These are phyloP conservation scores for Chlamydomonas sp. DNA, from an alignment of 139 green algal species.

Conservation along the genomic window DNA sequence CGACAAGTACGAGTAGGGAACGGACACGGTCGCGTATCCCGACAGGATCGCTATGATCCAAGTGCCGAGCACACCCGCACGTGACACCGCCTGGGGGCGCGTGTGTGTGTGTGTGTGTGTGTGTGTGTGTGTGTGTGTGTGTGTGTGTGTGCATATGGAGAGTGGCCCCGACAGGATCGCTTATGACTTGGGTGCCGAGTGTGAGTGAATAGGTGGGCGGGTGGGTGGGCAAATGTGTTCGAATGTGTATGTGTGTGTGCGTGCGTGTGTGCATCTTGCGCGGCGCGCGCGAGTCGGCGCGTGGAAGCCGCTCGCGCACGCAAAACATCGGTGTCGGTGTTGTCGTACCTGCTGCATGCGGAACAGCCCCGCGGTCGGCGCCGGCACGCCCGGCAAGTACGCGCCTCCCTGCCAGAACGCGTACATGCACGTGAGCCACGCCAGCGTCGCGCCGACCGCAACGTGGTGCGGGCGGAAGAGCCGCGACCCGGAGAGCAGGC, in stretches of 20 bases:
- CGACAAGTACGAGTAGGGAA: slow-evolving; percentile 89
- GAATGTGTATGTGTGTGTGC: no score
- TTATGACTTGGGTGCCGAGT: no score
- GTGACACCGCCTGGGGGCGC: slow-evolving; percentile 67
- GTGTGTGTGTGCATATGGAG: no score
- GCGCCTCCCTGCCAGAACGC: slow-evolving; percentile 66
- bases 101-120: slow-evolving; percentile 1
- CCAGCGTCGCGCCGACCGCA: slow-evolving; percentile 16
- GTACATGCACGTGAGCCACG: slow-evolving; percentile 47
- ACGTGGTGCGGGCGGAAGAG: not conserved
- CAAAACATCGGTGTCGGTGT: no score
- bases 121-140: not conserved
- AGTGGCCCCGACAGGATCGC: not conserved
- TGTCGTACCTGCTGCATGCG: slow-evolving; percentile 25
- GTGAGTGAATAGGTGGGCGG: no score
- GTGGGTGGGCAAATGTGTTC: no score
- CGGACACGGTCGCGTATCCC: slow-evolving; percentile 81
- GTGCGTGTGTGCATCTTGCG: no score
- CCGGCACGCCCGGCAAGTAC: slow-evolving; percentile 54
- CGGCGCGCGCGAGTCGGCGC: no score
- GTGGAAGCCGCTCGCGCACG: no score
- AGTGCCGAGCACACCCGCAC: slow-evolving; percentile 84
- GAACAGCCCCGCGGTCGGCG: slow-evolving; percentile 18
- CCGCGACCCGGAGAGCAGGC: slow-evolving; percentile 21
- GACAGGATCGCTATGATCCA: slow-evolving; percentile 87